A percentile compares a stretch with the other conserved stretches of the same genome.
Conservation (phyloP, 192 early-diverging fungal species). For the Spizellomyces punctatus region DNA sequence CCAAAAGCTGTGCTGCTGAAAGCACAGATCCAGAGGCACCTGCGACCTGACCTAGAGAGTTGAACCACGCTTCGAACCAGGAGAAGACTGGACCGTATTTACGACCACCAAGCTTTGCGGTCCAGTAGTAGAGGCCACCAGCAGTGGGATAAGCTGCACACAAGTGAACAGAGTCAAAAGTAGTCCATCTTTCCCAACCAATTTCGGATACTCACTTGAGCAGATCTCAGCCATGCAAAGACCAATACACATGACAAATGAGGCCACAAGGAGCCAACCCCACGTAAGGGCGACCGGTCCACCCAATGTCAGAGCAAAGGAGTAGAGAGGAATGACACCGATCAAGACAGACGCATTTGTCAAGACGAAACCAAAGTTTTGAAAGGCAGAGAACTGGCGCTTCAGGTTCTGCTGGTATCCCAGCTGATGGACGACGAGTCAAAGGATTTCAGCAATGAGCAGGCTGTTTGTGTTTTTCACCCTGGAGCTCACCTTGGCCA, state of each 20-base stretch:
- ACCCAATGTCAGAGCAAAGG: constrained; percentile 32
- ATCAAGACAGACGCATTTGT: constrained; percentile 41
- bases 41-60: constrained; percentile 41
- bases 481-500: constrained; percentile 26
- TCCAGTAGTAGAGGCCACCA: constrained; percentile 50
- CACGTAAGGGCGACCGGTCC: constrained; percentile 43
- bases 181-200: not conserved
- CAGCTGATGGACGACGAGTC: constrained; percentile 18
- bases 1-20: constrained; percentile 29
- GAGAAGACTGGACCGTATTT: constrained; percentile 43
- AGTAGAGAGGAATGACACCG: constrained; percentile 39
- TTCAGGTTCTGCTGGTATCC: constrained; percentile 46
- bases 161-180: not conserved
- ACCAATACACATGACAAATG: constrained; percentile 37
- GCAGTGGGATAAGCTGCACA: constrained; percentile 33
- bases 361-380: constrained; percentile 42
- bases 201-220: constrained; percentile 7
- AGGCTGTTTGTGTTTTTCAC: not conserved
- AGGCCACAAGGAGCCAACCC: constrained; percentile 42
- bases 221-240: constrained; percentile 51
- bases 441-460: not conserved
- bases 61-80: constrained; percentile 49
- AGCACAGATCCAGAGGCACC: constrained; percentile 39
- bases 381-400: constrained; percentile 43
- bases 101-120: constrained; percentile 43